Evolutionary conservation across 257 asterid species (phyloP).

Genomic region (Linaria vulgaris): DNA sequence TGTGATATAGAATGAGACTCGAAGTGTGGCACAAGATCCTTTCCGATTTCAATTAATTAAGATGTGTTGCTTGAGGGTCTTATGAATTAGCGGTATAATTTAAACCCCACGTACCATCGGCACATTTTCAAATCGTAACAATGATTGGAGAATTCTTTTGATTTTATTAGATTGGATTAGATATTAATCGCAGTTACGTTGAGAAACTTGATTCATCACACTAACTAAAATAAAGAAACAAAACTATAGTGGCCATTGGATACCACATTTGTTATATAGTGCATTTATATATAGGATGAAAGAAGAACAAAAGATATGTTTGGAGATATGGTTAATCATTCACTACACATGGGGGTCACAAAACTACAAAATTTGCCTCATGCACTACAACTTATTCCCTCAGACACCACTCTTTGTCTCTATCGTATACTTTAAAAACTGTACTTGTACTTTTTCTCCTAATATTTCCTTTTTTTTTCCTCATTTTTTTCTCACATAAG

Average conservation of each 20-base stretch:
- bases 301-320: neutral
- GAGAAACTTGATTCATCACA: neutral
- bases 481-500: neutral
- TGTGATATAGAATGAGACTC: no score
- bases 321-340: constrained; percentile 13
- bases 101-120: no score
- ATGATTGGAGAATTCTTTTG: no score
- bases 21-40: no score
- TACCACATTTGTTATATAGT: constrained; percentile 10
- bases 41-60: no score
- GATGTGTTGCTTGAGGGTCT: no score
- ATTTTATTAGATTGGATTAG: no score
- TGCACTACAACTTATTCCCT: neutral
- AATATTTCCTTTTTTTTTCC: neutral
- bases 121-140: no score
- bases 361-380: constrained; percentile 15
- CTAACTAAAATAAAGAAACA: neutral
- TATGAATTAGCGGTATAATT: no score
- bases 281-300: neutral
- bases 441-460: neutral
- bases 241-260: constrained; percentile 16
- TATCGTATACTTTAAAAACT: neutral
- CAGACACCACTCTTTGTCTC: neutral
- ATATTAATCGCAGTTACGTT: no score
- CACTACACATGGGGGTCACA: constrained; percentile 6